These are phyloP conservation scores for Didymella pinodella DNA, from an alignment of 2,329 filamentous ascomycete genomes.

Conservation along the genomic window DNA sequence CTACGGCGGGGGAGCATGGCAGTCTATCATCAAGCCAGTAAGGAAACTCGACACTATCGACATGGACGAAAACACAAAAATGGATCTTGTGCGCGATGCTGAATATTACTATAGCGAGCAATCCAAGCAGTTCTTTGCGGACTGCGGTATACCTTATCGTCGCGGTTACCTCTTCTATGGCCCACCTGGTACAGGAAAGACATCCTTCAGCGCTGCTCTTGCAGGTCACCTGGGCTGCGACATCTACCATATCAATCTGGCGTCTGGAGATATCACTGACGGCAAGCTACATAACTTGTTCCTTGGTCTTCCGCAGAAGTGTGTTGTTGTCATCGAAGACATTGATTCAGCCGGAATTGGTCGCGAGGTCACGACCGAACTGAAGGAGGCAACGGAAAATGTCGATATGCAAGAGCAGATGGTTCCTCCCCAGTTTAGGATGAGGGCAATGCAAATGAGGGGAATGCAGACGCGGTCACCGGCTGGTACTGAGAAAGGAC, in stretches of 20 bases:
- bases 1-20: constrained; percentile 29
- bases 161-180: constrained; percentile 53
- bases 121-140: constrained; percentile 43
- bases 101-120: constrained; percentile 49
- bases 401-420: constrained; percentile 6
- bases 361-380: constrained; percentile 25
- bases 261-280: constrained; percentile 40
- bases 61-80: constrained; percentile 40
- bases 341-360: constrained; percentile 48
- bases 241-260: constrained; percentile 51
- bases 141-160: constrained; percentile 46
- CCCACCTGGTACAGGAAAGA: constrained; percentile 53
- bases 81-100: constrained; percentile 46
- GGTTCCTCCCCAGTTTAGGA: constrained; percentile 20
- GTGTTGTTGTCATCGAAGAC: constrained; percentile 54
- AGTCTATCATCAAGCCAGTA: constrained; percentile 35
- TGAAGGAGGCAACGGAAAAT: constrained; percentile 3
- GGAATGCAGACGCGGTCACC: not conserved
- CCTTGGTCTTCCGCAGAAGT: constrained; percentile 45
- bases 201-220: constrained; percentile 50
- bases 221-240: constrained; percentile 50
- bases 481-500: not conserved
- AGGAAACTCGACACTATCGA: constrained; percentile 44
- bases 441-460: not conserved
- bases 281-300: constrained; percentile 44